Evolutionary conservation across 2,329 filamentous ascomycete species (phyloP).

Genomic region (Arachnomyces sp.): DNA sequence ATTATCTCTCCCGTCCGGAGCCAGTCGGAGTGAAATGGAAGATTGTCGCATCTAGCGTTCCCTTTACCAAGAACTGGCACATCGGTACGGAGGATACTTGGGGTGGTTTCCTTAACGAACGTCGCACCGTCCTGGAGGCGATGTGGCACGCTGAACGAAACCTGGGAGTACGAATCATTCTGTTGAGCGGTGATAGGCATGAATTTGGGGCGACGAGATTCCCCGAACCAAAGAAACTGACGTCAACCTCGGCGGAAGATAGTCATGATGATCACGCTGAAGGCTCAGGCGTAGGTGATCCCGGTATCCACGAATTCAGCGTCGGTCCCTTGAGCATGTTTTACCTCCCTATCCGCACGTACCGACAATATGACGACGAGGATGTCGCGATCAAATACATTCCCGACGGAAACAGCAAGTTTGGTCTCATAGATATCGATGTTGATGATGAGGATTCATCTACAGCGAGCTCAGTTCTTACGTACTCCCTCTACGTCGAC

Average conservation of each 20-base stretch:
- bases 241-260: slow-evolving; percentile 13
- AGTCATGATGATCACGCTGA: not conserved
- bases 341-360: slow-evolving; percentile 77
- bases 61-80: slow-evolving; percentile 96
- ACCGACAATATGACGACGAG: slow-evolving; percentile 69
- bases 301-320: slow-evolving; percentile 73
- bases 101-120: slow-evolving; percentile 82
- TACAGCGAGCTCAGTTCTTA: slow-evolving; percentile 53
- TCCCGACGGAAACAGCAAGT: slow-evolving; percentile 80
- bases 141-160: slow-evolving; percentile 79
- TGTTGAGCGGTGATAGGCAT: slow-evolving; percentile 89
- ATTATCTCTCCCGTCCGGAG: slow-evolving; percentile 66
- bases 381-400: slow-evolving; percentile 79
- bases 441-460: slow-evolving; percentile 44
- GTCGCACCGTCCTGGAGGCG: slow-evolving; percentile 69
- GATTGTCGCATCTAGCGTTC: slow-evolving; percentile 80
- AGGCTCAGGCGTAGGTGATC: slow-evolving; percentile 10
- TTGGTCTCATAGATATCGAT: slow-evolving; percentile 74
- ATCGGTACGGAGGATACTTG: slow-evolving; percentile 85
- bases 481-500: slow-evolving; percentile 76
- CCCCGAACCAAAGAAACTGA: slow-evolving; percentile 37
- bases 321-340: slow-evolving; percentile 91
- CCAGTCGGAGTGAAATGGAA: slow-evolving; percentile 83
- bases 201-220: slow-evolving; percentile 88
- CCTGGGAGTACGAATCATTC: slow-evolving; percentile 66